Percentiles rank a stretch among this genome's conserved stretches.
phyloP scores from a whole-genome alignment of 345 rosid species.

The Rubroshorea leprosula region DNA sequence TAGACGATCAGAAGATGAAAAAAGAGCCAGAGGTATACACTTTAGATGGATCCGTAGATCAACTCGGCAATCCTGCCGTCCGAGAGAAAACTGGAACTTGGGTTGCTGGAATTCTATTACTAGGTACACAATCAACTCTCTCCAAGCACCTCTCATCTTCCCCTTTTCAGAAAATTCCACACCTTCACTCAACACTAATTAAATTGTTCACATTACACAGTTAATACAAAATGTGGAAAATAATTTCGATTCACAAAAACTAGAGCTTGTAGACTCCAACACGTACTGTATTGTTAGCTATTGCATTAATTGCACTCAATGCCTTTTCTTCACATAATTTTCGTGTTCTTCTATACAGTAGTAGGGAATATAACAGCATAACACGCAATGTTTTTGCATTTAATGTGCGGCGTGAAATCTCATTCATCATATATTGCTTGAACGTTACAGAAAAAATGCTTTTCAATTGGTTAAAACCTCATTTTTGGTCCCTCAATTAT shows the following conservation, averaged over 20 bases:
- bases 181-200: neutral
- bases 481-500: too few species aligned
- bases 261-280: slow-evolving; percentile 2
- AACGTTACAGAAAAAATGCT: too few species aligned
- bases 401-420: neutral
- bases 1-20: slow-evolving; percentile 27
- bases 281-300: neutral
- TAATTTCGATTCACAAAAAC: neutral
- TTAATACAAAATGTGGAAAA: neutral
- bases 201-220: too few species aligned
- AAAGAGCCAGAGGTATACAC: slow-evolving; percentile 38
- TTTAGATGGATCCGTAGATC: slow-evolving; percentile 74
- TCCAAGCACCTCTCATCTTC: too few species aligned
- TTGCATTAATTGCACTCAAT: neutral
- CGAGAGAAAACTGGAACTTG: slow-evolving; percentile 69
- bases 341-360: too few species aligned
- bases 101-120: slow-evolving; percentile 68
- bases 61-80: slow-evolving; percentile 68
- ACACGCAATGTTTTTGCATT: neutral
- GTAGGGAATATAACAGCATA: too few species aligned
- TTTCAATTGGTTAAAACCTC: too few species aligned
- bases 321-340: neutral
- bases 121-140: slow-evolving; percentile 36
- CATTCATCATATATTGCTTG: too few species aligned
- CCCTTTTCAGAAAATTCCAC: too few species aligned